Evolutionary conservation across 139 green algal species (phyloP).

Genomic region (Micractinium sp.): DNA sequence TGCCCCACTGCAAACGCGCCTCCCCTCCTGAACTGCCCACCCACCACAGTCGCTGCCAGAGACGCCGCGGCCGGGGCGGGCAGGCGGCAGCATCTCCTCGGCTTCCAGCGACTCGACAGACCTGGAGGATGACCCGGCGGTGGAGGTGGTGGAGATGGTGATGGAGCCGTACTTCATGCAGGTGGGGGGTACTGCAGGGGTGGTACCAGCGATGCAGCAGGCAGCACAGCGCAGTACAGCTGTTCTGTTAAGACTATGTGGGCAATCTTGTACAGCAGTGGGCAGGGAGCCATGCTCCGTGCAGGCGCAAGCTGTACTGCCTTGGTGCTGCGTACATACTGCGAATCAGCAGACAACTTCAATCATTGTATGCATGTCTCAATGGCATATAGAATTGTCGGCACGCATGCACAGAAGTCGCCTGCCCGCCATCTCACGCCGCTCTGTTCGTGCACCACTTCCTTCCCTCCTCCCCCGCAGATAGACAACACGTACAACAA

Average conservation of each 20-base stretch:
- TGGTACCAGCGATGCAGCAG: not conserved
- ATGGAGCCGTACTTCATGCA: slow-evolving; percentile 80
- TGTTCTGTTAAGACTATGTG: too few species aligned
- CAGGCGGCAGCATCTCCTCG: not conserved
- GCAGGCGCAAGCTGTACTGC: too few species aligned
- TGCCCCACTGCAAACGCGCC: not conserved
- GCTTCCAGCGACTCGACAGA: not conserved
- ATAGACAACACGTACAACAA: slow-evolving; percentile 81
- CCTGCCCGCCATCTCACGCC: not conserved
- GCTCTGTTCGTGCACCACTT: not conserved
- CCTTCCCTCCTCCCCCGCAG: not conserved
- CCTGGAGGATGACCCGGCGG: slow-evolving; percentile 38
- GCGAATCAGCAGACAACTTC: too few species aligned
- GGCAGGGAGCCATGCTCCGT: too few species aligned
- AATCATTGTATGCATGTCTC: too few species aligned
- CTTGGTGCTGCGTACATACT: too few species aligned
- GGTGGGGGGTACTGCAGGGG: not conserved
- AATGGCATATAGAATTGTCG: too few species aligned
- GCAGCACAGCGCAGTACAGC: not conserved
- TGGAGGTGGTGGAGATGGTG: slow-evolving; percentile 77
- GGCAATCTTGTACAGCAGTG: too few species aligned
- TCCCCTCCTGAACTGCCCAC: not conserved
- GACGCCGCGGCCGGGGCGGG: not conserved
- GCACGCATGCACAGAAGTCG: too few species aligned
- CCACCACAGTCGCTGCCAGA: not conserved